Base-by-base conservation (phyloP, 352 stramenopile genomes). In the Elongisporangium senticosum region DNA sequence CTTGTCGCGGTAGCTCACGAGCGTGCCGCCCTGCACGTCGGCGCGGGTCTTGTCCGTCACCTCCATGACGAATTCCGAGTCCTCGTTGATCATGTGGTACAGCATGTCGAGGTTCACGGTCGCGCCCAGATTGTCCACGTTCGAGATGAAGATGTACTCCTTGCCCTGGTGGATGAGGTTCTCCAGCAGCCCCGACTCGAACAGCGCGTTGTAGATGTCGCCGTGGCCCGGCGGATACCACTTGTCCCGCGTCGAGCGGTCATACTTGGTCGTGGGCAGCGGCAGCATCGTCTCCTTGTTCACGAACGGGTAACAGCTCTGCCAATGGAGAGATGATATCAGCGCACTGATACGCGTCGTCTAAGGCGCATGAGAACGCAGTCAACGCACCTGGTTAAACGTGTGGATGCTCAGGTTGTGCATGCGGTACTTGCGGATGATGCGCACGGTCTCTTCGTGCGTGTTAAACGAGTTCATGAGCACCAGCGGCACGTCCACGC, bases 401-500 rank as follows among this genome's bases (percentile, higher is more conserved):
- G 90, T 98, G 69, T 97, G 88, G 61, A 98, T 98, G 66, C 86
- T 97, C 52, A 98, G 63, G 72, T 98, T 97, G 79, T 97, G 85
- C 75, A 92, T 93, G 55, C 96, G 96, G 71, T 99, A 99, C 74
- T 99, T 99, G 54, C 87, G 81, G 55, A 98, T 86, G 69, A 99
- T 99, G 57, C 88, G 89, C 59, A 99, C 81, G 24, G 97, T 99
- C 79, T 99, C 97, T 62, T 98, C 95, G 69, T 96, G 96, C 24
- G 97, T 99, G 68, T 97, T 98, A 79, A 99, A 99, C 65, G 93
- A 99, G 80, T 99, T 99, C 97, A 99, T 99, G 40, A 99, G 86
- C 81, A 99, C 98, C 58, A 99, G 97, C 39, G 97, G 98, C 49
- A 99, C 96, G 62, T 99, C 92, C 40, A 96, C 89, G 28, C 87